Evolutionary conservation across 306 rosid species (phyloP).

Genomic region (Prunus davidiana): DNA sequence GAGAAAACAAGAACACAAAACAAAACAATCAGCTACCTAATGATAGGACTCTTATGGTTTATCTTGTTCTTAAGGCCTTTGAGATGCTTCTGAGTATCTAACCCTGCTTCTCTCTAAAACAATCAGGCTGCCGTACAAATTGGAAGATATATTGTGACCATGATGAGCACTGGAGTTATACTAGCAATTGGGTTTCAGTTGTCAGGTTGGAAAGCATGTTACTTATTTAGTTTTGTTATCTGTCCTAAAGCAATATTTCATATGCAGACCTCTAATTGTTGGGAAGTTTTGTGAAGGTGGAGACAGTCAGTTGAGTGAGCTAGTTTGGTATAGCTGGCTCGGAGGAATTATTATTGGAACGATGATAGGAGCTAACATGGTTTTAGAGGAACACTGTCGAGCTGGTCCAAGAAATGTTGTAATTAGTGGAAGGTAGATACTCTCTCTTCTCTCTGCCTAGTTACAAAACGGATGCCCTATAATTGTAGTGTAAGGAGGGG

Average conservation of each 20-base stretch:
- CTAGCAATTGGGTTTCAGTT: slow-evolving; percentile 81
- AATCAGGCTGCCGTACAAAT: slow-evolving; percentile 74
- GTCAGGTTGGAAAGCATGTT: slow-evolving; percentile 62
- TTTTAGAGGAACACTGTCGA: slow-evolving; percentile 82
- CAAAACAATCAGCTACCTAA: not conserved
- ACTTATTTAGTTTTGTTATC: not conserved
- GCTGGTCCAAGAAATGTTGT: slow-evolving; percentile 95
- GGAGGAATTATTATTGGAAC: slow-evolving; percentile 96
- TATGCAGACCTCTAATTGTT: slow-evolving; percentile 3
- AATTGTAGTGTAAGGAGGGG: not conserved
- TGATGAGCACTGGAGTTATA: slow-evolving; percentile 96
- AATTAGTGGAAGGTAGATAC: slow-evolving; percentile 78
- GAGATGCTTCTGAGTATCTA: not conserved
- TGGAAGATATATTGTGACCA: slow-evolving; percentile 92
- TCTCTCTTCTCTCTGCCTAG: not conserved
- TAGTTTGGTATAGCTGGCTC: slow-evolving; percentile 93
- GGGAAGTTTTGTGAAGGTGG: slow-evolving; percentile 55
- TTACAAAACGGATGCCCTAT: not conserved
- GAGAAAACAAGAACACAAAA: not conserved
- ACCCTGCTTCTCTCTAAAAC: slow-evolving; percentile 1
- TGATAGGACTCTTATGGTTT: not conserved
- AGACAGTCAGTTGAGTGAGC: slow-evolving; percentile 68
- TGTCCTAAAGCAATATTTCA: slow-evolving; percentile 1
- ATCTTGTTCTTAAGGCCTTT: not conserved
- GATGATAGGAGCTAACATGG: slow-evolving; percentile 92